A percentile compares a stretch with the other conserved stretches of the same genome.
Conservation (phyloP, 2,329 filamentous ascomycete species). For the Rugonectria rugulosa region DNA sequence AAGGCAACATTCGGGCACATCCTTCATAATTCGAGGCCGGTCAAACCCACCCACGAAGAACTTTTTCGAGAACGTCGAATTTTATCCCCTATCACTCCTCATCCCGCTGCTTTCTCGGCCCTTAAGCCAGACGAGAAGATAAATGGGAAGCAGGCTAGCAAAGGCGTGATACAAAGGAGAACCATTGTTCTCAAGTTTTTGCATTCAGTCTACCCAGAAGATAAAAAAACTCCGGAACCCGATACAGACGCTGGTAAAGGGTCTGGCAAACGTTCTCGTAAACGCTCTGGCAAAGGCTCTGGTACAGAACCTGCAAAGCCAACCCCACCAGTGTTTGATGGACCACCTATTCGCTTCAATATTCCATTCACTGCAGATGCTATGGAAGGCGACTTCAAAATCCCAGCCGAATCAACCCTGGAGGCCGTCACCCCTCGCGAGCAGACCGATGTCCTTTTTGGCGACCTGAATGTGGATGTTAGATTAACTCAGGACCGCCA, state of each 20-base stretch:
- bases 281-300: too few relatives aligned
- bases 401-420: slow-evolving; percentile 43
- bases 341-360: slow-evolving; percentile 39
- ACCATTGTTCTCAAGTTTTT: slow-evolving; percentile 57
- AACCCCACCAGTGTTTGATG: too few relatives aligned
- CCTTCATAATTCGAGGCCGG: slow-evolving; percentile 47
- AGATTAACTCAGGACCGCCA: slow-evolving; percentile 50
- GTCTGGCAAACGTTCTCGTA: too few relatives aligned
- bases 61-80: slow-evolving; percentile 42
- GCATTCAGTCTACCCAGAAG: slow-evolving; percentile 39
- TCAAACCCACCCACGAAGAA: slow-evolving; percentile 1
- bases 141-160: too few relatives aligned
- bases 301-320: too few relatives aligned
- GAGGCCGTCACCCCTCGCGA: slow-evolving; percentile 40
- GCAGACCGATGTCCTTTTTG: slow-evolving; percentile 55
- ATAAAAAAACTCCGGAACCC: too few relatives aligned
- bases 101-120: slow-evolving; percentile 53
- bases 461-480: slow-evolving; percentile 55
- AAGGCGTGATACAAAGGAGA: slow-evolving; percentile 34
- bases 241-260: too few relatives aligned
- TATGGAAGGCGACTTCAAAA: slow-evolving; percentile 38
- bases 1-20: slow-evolving; percentile 61
- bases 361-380: slow-evolving; percentile 42
- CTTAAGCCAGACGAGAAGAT: slow-evolving; percentile 45
- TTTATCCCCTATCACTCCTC: slow-evolving; percentile 56